Conservation (phyloP, 345 rosid species). For the Gynandropsis gynandra region DNA sequence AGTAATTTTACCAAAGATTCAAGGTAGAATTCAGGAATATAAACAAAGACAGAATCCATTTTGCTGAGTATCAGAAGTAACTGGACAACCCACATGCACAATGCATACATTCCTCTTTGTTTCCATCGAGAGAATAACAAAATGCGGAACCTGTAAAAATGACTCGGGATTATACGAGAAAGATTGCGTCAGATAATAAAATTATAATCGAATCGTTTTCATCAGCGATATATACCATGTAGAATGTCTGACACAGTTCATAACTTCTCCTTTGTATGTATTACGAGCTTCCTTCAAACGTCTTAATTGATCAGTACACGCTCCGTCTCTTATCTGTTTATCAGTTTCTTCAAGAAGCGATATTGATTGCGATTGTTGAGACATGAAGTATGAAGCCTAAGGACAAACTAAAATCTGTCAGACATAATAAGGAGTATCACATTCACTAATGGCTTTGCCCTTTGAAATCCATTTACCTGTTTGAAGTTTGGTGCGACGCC, state of each 20-base stretch:
- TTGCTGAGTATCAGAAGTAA: constrained; percentile 81
- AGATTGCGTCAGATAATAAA: not conserved
- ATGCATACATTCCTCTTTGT: constrained; percentile 98
- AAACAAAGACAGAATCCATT: constrained; percentile 72
- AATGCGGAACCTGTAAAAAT: constrained; percentile 67
- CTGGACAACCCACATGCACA: constrained; percentile 91
- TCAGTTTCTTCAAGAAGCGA: constrained; percentile 88
- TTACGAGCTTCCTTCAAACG: constrained; percentile 89
- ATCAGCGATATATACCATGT: constrained; percentile 58
- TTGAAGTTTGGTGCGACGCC: constrained; percentile 96
- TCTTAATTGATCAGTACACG: constrained; percentile 59
- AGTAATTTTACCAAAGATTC: constrained; percentile 67
- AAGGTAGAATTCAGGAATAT: constrained; percentile 83
- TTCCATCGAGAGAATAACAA: constrained; percentile 85
- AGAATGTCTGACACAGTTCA: constrained; percentile 79
- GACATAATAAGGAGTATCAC: constrained; percentile 10
- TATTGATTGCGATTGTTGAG: constrained; percentile 83
- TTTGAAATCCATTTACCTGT: constrained; percentile 50
- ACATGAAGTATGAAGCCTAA: constrained; percentile 83
- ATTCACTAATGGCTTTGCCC: not conserved
- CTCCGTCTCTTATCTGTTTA: constrained; percentile 75
- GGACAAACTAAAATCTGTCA: constrained; percentile 25
- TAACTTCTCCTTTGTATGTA: constrained; percentile 73
- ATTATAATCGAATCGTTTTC: not conserved
- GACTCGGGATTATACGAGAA: constrained; percentile 13